phyloP scores from a whole-genome alignment of 2,329 filamentous ascomycete species.

The Harringtonia aguacate region DNA sequence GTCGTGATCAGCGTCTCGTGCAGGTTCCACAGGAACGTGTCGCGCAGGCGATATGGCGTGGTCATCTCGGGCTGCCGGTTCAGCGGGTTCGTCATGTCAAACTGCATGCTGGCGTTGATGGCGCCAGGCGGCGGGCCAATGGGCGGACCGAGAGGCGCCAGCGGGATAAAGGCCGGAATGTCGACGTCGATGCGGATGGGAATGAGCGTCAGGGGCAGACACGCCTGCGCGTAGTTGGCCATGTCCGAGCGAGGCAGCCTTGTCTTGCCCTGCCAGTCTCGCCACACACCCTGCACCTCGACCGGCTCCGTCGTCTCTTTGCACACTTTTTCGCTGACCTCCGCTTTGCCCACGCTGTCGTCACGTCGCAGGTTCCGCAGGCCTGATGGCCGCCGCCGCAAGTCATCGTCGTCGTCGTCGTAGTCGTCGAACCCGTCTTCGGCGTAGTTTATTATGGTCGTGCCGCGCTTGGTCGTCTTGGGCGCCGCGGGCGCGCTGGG shows the following conservation, averaged over 20 bases:
- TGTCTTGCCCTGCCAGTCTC: conserved; percentile 87
- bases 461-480: conserved; percentile 93
- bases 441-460: conserved; percentile 93
- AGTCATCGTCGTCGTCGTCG: conserved; percentile 62
- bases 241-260: conserved; percentile 43
- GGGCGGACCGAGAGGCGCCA: conserved; percentile 17
- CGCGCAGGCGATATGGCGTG: conserved; percentile 78
- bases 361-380: conserved; percentile 73
- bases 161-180: conserved; percentile 64
- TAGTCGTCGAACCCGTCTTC: conserved; percentile 87
- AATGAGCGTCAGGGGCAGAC: conserved; percentile 79
- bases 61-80: conserved; percentile 73
- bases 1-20: conserved; percentile 91
- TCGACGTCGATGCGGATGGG: conserved; percentile 96
- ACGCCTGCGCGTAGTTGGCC: conserved; percentile 54
- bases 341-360: conserved; percentile 52
- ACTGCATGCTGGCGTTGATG: conserved; percentile 49
- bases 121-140: conserved; percentile 22
- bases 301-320: conserved; percentile 74
- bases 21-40: conserved; percentile 96
- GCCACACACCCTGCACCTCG: conserved; percentile 80
- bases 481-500: conserved; percentile 57
- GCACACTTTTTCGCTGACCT: conserved; percentile 65
- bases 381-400: conserved; percentile 69
- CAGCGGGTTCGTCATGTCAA: conserved; percentile 64